Base-by-base conservation (phyloP, 257 asterid genomes). In the Rubia yunnanensis region DNA sequence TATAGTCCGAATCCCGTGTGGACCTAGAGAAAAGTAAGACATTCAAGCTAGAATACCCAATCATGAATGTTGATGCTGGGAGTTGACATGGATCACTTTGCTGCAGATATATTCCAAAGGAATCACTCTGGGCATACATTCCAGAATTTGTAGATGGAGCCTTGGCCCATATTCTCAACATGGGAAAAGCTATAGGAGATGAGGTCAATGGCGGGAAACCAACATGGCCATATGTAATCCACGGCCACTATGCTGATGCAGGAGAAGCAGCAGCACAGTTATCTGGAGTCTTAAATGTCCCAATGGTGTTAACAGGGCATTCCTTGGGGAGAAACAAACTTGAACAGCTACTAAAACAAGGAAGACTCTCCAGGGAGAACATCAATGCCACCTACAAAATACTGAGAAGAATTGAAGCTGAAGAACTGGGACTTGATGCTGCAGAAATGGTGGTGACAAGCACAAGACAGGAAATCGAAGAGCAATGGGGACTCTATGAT, bases 241-340 rank as follows among this genome's bases (percentile, higher is more conserved):
- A 85, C 46, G 92, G 89, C 63, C 92, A 85, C 71, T 85, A 85
- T 58, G 92, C 89, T 3, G 92, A 85, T 77, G 89, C 86, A 27
- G 89, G 83, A 73, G 84, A 79, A 68, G 77, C 70, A 65, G 94
- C 89, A 22, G 86, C 88, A 32, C 81, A 71, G 28, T 68, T 86
- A 60, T 83, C 89, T 8, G 84, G 86, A n/a, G 78, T 79, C 68
- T 36, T 83, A 53, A 81, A 86, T 26, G 85, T 78, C 66, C 94
- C 94, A 32, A 86, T 78, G 84, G 89, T 81, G 73, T 49, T 83
- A 49, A 86, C 88, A 4, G 94, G 94, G 34, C 94, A 86, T 64
- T 86, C 88, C 3, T 48, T 86, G 20, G 94, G 94, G 10, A 80
- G 94, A 77, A 78, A 86, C 81, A 86, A 86, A 66, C 46, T 83